phyloP scores from a whole-genome alignment of 768 basidiomycete species.

The Pleurotus pulmonarius region DNA sequence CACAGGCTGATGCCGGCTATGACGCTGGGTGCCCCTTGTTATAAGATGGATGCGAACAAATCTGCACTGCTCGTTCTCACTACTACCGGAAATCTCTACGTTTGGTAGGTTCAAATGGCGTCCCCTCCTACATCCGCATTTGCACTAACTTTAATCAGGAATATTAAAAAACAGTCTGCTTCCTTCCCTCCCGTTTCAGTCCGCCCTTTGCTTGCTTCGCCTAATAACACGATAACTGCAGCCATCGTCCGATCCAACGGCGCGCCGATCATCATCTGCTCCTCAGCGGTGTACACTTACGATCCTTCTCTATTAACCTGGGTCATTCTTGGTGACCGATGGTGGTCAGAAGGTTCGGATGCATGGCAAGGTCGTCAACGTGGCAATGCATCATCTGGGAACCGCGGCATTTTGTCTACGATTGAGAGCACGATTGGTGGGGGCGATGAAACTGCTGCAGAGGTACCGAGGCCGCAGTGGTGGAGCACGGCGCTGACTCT shows the following conservation, averaged over 20 bases:
- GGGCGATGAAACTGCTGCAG: conserved; percentile 30
- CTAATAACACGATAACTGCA: conserved; percentile 59
- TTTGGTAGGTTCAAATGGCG: conserved; percentile 51
- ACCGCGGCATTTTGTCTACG: conserved; percentile 51
- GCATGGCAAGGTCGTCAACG: conserved; percentile 76
- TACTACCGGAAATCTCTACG: conserved; percentile 63
- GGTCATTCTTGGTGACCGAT: conserved; percentile 72
- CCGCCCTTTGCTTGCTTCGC: conserved; percentile 51
- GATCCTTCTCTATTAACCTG: conserved; percentile 65
- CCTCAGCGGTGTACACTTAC: conserved; percentile 79
- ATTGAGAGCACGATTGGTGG: conserved; percentile 45
- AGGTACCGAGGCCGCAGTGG: conserved; percentile 60
- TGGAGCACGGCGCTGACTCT: conserved; percentile 83
- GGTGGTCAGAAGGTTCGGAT: conserved; percentile 85
- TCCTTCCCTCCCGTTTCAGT: conserved; percentile 68
- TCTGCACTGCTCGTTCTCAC: conserved; percentile 71
- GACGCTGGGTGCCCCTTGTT: conserved; percentile 65
- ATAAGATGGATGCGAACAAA: conserved; percentile 65
- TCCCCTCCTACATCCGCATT: neutral
- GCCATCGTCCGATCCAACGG: conserved; percentile 77
- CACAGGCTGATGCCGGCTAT: conserved; percentile 75
- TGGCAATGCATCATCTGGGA: conserved; percentile 30
- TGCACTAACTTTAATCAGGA: conserved; percentile 41
- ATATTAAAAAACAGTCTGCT: conserved; percentile 63
- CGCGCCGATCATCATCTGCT: conserved; percentile 69